Conservation (phyloP, 805 yeast genomes). For the Candida awuae region DNA sequence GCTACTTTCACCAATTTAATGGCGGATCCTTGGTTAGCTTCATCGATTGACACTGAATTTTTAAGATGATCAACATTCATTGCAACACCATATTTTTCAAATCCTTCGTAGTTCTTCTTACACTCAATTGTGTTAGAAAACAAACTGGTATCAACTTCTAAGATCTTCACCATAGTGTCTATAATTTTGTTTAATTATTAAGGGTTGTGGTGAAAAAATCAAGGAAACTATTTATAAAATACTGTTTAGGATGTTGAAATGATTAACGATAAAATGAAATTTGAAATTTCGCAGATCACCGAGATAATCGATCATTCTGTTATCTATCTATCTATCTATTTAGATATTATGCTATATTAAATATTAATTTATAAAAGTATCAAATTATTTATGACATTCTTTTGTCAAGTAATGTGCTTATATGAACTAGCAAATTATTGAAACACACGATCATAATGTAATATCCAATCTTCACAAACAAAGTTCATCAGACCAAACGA, state of each 20-base stretch:
- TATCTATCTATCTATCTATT: too few relatives aligned
- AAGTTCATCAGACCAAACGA: constrained; percentile 50
- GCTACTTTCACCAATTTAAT: constrained; percentile 67
- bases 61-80: constrained; percentile 74
- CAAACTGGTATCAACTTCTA: constrained; percentile 5
- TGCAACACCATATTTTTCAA: constrained; percentile 65
- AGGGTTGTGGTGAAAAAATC: too few relatives aligned
- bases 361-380: neutral
- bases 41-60: constrained; percentile 32
- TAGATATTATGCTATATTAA: too few relatives aligned
- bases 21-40: constrained; percentile 95
- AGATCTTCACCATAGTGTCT: constrained; percentile 5
- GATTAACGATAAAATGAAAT: too few relatives aligned
- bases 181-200: too few relatives aligned
- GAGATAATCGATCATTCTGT: too few relatives aligned
- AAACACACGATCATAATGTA: constrained; percentile 35
- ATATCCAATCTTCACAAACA: constrained; percentile 43
- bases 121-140: neutral
- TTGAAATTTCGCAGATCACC: too few relatives aligned
- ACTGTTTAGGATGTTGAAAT: too few relatives aligned
- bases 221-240: too few relatives aligned
- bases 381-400: neutral
- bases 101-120: constrained; percentile 32
- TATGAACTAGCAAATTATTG: neutral
- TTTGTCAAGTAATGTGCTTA: neutral